These are phyloP conservation scores for Setaria viridis DNA, from an alignment of 202 grass and related monocot genomes.

Conservation along the genomic window DNA sequence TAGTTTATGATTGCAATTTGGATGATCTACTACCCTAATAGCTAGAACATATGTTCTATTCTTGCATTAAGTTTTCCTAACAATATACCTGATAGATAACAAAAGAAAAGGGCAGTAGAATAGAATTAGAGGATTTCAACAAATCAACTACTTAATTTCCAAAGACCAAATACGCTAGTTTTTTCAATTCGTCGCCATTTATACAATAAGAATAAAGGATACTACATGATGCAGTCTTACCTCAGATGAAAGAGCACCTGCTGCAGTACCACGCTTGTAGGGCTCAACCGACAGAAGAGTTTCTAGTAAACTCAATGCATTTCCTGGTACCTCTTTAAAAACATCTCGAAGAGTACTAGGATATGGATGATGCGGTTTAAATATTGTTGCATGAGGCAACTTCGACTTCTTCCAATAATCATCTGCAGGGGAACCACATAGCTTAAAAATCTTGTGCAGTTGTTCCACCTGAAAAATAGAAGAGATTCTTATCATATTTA, in stretches of 20 bases:
- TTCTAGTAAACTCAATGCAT: conserved; percentile 73
- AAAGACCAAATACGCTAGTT: not conserved
- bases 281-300: conserved; percentile 91
- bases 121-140: not conserved
- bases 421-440: conserved; percentile 90
- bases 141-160: conserved; percentile 11
- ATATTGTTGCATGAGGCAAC: conserved; percentile 89
- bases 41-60: not conserved
- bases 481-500: conserved; percentile 11
- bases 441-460: conserved; percentile 97
- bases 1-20: not conserved
- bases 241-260: conserved; percentile 70
- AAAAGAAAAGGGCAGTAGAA: conserved; percentile 29
- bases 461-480: conserved; percentile 87
- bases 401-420: conserved; percentile 96
- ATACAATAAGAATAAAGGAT: conserved; percentile 16
- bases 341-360: conserved; percentile 64
- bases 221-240: conserved; percentile 52
- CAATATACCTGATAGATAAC: not conserved
- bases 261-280: conserved; percentile 79
- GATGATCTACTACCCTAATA: not conserved
- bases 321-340: conserved; percentile 70
- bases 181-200: not conserved
- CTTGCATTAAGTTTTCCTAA: not conserved
- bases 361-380: conserved; percentile 84